Base-by-base conservation (phyloP, 2,329 filamentous ascomycete species). In the Clarireedia paspali region DNA sequence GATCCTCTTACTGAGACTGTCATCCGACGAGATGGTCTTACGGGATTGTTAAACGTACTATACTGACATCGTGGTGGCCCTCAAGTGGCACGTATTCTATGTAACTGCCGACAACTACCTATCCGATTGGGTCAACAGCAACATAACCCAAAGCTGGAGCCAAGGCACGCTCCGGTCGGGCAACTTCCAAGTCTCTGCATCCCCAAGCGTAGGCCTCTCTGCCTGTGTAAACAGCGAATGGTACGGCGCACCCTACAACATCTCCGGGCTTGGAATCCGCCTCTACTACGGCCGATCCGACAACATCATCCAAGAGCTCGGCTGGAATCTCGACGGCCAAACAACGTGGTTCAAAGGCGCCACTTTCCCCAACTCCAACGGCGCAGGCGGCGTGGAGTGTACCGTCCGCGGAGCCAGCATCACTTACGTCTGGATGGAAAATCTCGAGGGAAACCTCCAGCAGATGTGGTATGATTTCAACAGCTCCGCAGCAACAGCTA, bases 301-400 rank as follows among this genome's bases (percentile, higher is more conserved):
- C 12, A 24, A 38, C 15, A 24, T 24, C 7, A 39, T 50, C 10
- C 47, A 50, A 12, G 47, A 50, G 7, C 47, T 39, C 12, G 47
- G 47, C n/a, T 50, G 47, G 47, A 39, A 50, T 24, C 47, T 50
- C n/a, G 47, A 50, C n/a, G 47, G 47, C 3, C 47, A 50, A 40
- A 40, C 36, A 2, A 40, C 47, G n/a, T 50, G 47, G 47, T 50
- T 40, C 6, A 40, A 27, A 17, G 30, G 30, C 5, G 47, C 34
- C n/a, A 40, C 7, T 50, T 50, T 50, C n/a, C 12, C 34, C 6
- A 50, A 50, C n/a, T 50, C 47, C 6, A 50, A 50, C 10, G 36
- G 36, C 10, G 47, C 20, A 10, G 47, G 34, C 6, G 47, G 47
- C 1, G 47, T 50, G 9, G 36, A 50, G 26, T 50, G 47, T 40